phyloP scores from a whole-genome alignment of 768 basidiomycete genomes.

The Cystofilobasidium capitatum region DNA sequence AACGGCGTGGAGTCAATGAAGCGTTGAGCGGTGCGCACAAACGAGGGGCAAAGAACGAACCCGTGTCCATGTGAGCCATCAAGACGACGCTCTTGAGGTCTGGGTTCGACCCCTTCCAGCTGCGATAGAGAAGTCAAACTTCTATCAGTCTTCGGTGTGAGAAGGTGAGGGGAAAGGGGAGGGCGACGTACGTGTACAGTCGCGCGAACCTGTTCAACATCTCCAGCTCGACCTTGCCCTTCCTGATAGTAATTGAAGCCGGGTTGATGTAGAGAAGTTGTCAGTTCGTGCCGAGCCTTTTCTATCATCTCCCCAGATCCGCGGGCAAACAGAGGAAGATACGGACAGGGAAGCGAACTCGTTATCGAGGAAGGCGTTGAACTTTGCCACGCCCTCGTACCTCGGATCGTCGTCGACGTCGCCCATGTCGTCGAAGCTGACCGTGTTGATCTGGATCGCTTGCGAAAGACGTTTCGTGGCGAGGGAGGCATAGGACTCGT shows the following conservation, averaged over 20 bases:
- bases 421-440: constrained; percentile 18
- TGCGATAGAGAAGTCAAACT: no score
- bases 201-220: constrained; percentile 13
- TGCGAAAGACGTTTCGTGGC: constrained; percentile 10
- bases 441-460: constrained; percentile 14
- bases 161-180: not conserved
- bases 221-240: constrained; percentile 3
- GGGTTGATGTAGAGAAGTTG: not conserved
- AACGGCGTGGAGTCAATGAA: no score
- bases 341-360: constrained; percentile 13
- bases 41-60: not conserved
- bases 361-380: constrained; percentile 14
- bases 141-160: not conserved
- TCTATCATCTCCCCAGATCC: no score
- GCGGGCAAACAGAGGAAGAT: not conserved
- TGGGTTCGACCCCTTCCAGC: not conserved
- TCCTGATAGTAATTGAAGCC: not conserved
- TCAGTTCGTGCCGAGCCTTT: no score
- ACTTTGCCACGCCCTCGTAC: not conserved
- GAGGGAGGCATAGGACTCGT: not conserved
- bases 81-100: constrained; percentile 21
- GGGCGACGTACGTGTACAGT: constrained; percentile 19
- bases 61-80: constrained; percentile 13
- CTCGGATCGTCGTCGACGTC: constrained; percentile 4
- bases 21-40: no score